phyloP scores from a whole-genome alignment of 2,329 filamentous ascomycete genomes.

The Monilinia fructigena region DNA sequence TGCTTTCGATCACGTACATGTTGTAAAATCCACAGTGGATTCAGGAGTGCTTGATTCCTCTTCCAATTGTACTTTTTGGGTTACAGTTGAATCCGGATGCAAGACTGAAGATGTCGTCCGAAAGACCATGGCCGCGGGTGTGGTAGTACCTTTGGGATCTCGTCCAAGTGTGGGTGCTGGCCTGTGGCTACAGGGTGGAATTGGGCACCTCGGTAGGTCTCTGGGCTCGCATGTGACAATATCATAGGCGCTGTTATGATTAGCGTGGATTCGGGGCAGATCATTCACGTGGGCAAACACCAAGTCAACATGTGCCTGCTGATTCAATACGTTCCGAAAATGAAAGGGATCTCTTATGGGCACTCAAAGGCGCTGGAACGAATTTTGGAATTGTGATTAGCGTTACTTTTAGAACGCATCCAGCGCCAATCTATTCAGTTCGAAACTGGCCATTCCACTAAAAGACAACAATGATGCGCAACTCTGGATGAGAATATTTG shows the following conservation, averaged over 20 bases:
- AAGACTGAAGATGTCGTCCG: constrained; percentile 54
- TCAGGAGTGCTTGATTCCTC: constrained; percentile 24
- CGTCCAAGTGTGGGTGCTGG: constrained; percentile 64
- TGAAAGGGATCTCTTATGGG: constrained; percentile 32
- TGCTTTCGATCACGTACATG: constrained; percentile 51
- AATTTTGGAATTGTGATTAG: constrained; percentile 34
- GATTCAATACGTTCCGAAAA: constrained; percentile 29
- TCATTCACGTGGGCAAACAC: constrained; percentile 49
- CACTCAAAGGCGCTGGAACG: constrained; percentile 33
- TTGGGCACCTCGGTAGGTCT: constrained; percentile 45
- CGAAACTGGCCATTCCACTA: constrained; percentile 31
- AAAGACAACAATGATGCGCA: constrained; percentile 37
- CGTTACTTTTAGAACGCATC: constrained; percentile 30
- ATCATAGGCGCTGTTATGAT: constrained; percentile 61
- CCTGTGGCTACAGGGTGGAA: constrained; percentile 63
- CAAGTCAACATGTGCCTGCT: constrained; percentile 25
- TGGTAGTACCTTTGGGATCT: constrained; percentile 59
- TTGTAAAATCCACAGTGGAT: constrained; percentile 39
- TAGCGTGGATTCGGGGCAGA: constrained; percentile 47
- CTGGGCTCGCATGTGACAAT: constrained; percentile 57
- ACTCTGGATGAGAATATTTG: constrained; percentile 43
- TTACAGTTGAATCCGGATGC: constrained; percentile 56
- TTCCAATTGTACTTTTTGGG: constrained; percentile 39
- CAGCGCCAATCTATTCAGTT: constrained; percentile 29
- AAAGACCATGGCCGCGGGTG: constrained; percentile 43